phyloP scores from a whole-genome alignment of 306 rosid genomes.

The Pyrus communis region DNA sequence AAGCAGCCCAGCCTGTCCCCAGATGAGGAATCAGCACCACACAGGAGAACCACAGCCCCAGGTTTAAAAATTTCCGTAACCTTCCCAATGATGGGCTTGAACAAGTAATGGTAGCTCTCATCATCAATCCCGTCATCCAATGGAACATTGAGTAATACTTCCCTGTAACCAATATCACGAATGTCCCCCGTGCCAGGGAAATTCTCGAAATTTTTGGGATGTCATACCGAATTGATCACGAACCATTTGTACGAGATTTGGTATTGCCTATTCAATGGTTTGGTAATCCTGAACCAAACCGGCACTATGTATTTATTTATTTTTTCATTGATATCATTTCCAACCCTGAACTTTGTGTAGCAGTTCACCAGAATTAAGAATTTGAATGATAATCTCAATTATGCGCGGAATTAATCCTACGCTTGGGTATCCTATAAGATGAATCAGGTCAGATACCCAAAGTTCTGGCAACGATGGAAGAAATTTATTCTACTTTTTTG shows the following conservation, averaged over 20 bases:
- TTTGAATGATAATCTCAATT: neutral
- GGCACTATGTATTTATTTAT: too few species aligned
- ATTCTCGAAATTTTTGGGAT: neutral
- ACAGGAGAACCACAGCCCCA: slow-evolving; percentile 84
- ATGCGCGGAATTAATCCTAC: too few species aligned
- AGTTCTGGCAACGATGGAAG: neutral
- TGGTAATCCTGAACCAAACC: too few species aligned
- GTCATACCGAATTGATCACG: too few species aligned
- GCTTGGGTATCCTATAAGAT: neutral
- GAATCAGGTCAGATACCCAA: neutral
- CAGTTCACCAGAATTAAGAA: neutral
- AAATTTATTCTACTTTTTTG: neutral
- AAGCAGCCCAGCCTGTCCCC: slow-evolving; percentile 88
- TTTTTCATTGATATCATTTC: neutral
- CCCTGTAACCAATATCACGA: slow-evolving; percentile 71
- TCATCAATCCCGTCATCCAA: slow-evolving; percentile 88
- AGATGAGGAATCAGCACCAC: slow-evolving; percentile 84
- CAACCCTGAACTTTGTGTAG: neutral
- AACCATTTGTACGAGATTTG: too few species aligned
- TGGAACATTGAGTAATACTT: slow-evolving; percentile 87
- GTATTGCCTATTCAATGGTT: too few species aligned
- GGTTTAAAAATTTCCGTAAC: slow-evolving; percentile 79
- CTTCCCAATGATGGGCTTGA: slow-evolving; percentile 76
- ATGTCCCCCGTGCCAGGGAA: slow-evolving; percentile 84
- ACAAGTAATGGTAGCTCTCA: slow-evolving; percentile 81